Evolutionary conservation across 2,329 filamentous ascomycete genomes (phyloP).

Genomic region (Pleurostoma richardsiae): DNA sequence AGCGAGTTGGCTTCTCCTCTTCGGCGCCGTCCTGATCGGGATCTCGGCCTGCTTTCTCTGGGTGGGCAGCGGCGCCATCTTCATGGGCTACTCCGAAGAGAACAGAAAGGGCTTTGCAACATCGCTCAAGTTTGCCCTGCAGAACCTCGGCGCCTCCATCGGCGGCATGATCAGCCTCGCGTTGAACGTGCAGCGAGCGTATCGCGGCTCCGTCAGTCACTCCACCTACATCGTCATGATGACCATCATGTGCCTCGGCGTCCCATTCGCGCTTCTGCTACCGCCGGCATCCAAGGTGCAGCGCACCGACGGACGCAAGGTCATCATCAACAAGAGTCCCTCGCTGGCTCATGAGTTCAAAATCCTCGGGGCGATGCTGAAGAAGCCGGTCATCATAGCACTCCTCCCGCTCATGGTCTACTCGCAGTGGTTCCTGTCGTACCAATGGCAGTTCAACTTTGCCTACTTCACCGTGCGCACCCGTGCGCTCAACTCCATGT

Average conservation of each 20-base stretch:
- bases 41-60: constrained; percentile 4
- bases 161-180: constrained; percentile 3
- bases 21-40: neutral
- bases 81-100: constrained; percentile 10
- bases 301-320: constrained; percentile 8
- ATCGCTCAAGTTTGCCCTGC: neutral
- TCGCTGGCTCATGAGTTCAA: constrained; percentile 3
- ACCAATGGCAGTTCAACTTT: constrained; percentile 13
- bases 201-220: constrained; percentile 8
- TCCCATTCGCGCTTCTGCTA: constrained; percentile 8
- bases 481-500: constrained; percentile 7
- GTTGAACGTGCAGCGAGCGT: constrained; percentile 5
- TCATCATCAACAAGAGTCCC: constrained; percentile 4
- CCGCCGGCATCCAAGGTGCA: constrained; percentile 5
- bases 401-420: constrained; percentile 8
- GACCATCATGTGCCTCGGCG: constrained; percentile 11
- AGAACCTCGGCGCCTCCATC: constrained; percentile 10
- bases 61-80: constrained; percentile 9
- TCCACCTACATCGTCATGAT: constrained; percentile 10
- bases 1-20: neutral
- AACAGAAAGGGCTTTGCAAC: constrained; percentile 8
- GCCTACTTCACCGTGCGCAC: constrained; percentile 12
- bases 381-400: constrained; percentile 2
- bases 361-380: constrained; percentile 4
- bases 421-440: constrained; percentile 8